A percentile compares a stretch with the other conserved stretches of the same genome.
phyloP scores from a whole-genome alignment of 148 eudicot genomes.

The Simmondsia chinensis region DNA sequence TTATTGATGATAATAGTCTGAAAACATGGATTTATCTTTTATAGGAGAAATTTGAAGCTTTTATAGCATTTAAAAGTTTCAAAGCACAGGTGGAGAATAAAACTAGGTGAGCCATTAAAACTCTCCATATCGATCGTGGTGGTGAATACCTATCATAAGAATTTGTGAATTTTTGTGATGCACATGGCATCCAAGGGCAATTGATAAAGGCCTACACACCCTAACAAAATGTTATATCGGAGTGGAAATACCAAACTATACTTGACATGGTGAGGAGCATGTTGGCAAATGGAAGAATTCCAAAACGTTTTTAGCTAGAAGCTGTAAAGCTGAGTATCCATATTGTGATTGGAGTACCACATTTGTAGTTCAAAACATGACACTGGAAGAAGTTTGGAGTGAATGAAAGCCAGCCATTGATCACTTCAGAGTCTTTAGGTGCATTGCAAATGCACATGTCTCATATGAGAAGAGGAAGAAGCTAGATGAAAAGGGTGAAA shows the following conservation, averaged over 20 bases:
- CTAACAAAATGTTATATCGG: not conserved
- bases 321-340: conserved; percentile 2
- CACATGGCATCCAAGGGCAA: no score
- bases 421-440: not conserved
- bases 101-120: not conserved
- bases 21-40: conserved; percentile 7
- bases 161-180: conserved; percentile 3
- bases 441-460: no score
- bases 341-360: not conserved
- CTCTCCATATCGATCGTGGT: conserved; percentile 1
- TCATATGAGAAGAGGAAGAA: no score
- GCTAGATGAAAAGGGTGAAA: no score
- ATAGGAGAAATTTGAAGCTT: conserved; percentile 4
- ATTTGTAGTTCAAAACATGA: conserved; percentile 1
- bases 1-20: not conserved
- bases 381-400: conserved; percentile 1
- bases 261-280: conserved; percentile 4
- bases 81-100: conserved; percentile 2
- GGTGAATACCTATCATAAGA: conserved; percentile 6
- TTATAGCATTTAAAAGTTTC: conserved; percentile 2
- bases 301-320: not conserved
- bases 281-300: not conserved
- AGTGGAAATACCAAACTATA: not conserved
- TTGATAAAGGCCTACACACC: not conserved
- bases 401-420: conserved; percentile 1